phyloP scores from a whole-genome alignment of 495 filamentous ascomycete genomes.

The Podospora pseudocomata region DNA sequence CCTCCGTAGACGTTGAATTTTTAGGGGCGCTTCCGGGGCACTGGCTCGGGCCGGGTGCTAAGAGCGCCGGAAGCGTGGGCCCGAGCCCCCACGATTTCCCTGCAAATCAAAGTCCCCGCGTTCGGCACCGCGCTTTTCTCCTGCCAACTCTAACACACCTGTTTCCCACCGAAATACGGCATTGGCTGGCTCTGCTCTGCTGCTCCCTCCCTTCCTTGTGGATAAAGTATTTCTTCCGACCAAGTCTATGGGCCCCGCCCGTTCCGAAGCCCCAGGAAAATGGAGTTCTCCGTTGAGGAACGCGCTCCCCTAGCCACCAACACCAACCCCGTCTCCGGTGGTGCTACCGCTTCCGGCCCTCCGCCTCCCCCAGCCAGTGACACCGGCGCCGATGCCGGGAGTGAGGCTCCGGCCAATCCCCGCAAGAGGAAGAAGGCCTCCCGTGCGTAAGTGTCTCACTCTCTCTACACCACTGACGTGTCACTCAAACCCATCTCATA shows the following conservation, averaged over 20 bases:
- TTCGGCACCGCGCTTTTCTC: constrained; percentile 10
- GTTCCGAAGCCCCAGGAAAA: neutral
- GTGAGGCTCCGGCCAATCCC: constrained; percentile 33
- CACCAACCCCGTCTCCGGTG: constrained; percentile 10
- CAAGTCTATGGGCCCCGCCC: neutral
- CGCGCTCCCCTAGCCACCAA: constrained; percentile 5
- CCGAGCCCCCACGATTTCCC: neutral
- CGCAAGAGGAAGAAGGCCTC: constrained; percentile 40
- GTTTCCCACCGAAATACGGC: neutral
- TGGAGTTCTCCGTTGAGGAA: constrained; percentile 5
- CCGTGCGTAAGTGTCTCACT: constrained; percentile 28
- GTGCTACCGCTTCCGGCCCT: constrained; percentile 6
- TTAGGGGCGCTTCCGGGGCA: neutral
- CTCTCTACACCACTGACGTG: neutral
- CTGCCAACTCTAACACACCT: neutral
- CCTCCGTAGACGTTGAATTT: neutral
- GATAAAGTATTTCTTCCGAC: neutral
- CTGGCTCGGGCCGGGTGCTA: neutral
- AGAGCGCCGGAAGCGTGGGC: constrained; percentile 5
- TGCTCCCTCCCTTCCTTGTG: neutral
- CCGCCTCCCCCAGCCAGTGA: constrained; percentile 22
- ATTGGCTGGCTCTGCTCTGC: neutral
- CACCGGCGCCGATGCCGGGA: constrained; percentile 28
- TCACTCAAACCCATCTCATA: constrained; percentile 13
- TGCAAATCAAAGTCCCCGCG: neutral